Percentiles rank a stretch among this genome's conserved stretches.
These are phyloP conservation scores for Trichosanthes cucumerina DNA, from an alignment of 306 rosid genomes.

Conservation along the genomic window DNA sequence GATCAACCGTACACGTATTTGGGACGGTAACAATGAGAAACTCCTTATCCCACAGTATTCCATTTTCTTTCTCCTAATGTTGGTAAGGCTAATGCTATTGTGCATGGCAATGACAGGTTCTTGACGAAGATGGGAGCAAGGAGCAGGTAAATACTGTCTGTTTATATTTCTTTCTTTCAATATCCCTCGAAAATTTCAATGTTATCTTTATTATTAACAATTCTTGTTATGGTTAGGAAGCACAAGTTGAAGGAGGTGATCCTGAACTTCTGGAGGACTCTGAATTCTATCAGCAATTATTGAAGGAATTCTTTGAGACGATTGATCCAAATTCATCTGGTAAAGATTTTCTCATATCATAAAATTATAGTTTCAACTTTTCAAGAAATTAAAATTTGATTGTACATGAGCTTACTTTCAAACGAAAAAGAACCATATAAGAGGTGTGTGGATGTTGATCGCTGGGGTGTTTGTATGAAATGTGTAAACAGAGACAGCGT, in stretches of 20 bases:
- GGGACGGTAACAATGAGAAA: slow-evolving; percentile 46
- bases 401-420: neutral
- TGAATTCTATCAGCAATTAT: slow-evolving; percentile 78
- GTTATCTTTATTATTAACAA: neutral
- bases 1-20: slow-evolving; percentile 44
- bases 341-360: slow-evolving; percentile 12
- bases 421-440: neutral
- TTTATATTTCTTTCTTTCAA: slow-evolving; percentile 2
- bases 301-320: slow-evolving; percentile 77
- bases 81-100: neutral
- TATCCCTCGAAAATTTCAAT: neutral
- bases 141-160: slow-evolving; percentile 29
- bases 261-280: slow-evolving; percentile 81
- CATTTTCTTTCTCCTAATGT: neutral
- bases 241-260: slow-evolving; percentile 36
- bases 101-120: slow-evolving; percentile 32
- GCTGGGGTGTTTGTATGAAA: neutral
- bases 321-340: slow-evolving; percentile 73
- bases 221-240: slow-evolving; percentile 28
- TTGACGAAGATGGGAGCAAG: slow-evolving; percentile 18
- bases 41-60: neutral
- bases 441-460: neutral
- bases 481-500: slow-evolving; percentile 37
- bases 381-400: neutral
- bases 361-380: neutral